Base-by-base conservation (phyloP, 225 moss, liverwort and hornwort genomes). In the Physcomitrellopsis africana region DNA sequence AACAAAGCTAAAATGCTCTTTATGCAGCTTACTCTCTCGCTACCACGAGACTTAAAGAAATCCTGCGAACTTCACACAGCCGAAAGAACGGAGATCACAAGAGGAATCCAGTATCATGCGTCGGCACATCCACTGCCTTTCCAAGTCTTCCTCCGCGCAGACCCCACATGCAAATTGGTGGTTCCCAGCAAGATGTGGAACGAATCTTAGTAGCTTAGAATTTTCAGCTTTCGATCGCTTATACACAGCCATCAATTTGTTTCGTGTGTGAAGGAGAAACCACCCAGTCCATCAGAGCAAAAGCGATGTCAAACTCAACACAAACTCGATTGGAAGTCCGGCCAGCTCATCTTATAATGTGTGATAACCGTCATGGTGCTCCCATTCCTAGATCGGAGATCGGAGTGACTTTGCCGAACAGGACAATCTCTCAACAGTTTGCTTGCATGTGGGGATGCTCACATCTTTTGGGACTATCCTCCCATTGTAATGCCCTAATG, bases 401-500 rank as follows among this genome's bases (percentile, higher is more conserved):
- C 4, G 4, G 32, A 2, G 32, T 37, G 32, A 37, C 32, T 37
- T 4, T 15, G 15, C 48, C 26, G n/a, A 13, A 47, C 24, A 46
- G 61, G 55, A 23, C 9, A 54, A 69, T 24, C 49, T 48, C 32
- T 45, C 46, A 20, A 29, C 44, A 70, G 14, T 57, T 27, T 9
- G 42, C n/a, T 12, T 60, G 47, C 11, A n/a, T 7, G 45, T 56
- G 46, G 8, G 24, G 10, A 18, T 60, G 24, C 60, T 32, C 29
- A 23, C 26, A 3, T 23, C 29, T 32, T 37, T 37, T 37, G 3
- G 1, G 32, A 37, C 4, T 1, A 37, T 67, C 20, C 49, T 22
- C 32, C 42, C 4, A 29, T 19, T 17, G 29, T 8, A 37, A 63
- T 56, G 49, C 65, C 78, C 64, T 64, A 78, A 72, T 37, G 14